Base-by-base conservation (phyloP, 1,139 yeast species). In the Nadsonia starkeyi-henricii region DNA sequence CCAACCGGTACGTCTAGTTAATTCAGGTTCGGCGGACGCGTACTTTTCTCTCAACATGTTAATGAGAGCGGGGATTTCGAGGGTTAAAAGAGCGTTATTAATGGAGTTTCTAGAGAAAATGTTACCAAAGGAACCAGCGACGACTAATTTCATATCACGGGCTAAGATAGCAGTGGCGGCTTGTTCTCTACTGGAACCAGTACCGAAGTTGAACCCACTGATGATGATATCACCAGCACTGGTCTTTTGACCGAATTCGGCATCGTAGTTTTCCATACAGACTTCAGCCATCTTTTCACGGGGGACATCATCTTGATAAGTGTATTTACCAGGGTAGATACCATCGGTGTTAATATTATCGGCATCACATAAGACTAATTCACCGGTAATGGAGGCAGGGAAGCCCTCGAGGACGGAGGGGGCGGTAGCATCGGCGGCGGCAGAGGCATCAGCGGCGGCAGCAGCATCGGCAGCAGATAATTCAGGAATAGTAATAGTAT, bases 131-230 rank as follows among this genome's bases (percentile, higher is more conserved):
- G 98, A 91, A 43, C 98, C 99, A 20, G 96, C 86, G 54, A 93
- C 95, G 20, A 91, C 95, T 57, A 91, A 72, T 57, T 80, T 79
- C 77, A 91, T 86, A 51, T 91, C 97, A 60, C 95, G 78, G 41
- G 98, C 97, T 55, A 93, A 73, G 53, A 93, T 84, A 44, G 95
- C 89, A 28, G 98, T 91, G 41, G 98, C 98, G 1, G 98, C 99
- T 69, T 91, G 99, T 66, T 91, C 99, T 69, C 98, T 81, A n/a
- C 96, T 86, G 4, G 97, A 88, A 44, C 98, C 98, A 19, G 97
- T 89, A 58, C 98, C 99, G 62, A 91, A 91, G 64, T 93, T 93
- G 72, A 71, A 93, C 20, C 99, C 99, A 50, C 91, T 79, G 48
- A 91, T 77, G 50, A 91, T 78, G 55, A 91, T 88, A 65, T 91